Evolutionary conservation across 495 filamentous ascomycete species (phyloP).

Genomic region (Elaphomyces granulatus): DNA sequence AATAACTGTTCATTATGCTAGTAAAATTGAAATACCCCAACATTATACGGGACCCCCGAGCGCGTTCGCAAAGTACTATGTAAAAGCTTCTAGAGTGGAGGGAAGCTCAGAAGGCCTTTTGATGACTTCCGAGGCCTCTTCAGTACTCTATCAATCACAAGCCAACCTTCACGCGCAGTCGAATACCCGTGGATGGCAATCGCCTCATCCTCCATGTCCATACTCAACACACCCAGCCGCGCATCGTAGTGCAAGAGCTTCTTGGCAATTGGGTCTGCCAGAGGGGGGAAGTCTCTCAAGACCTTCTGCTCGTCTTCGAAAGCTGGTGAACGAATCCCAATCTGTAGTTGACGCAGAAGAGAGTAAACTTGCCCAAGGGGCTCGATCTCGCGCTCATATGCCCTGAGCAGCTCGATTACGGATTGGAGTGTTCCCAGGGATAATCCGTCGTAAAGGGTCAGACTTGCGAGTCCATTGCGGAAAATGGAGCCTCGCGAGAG

Average conservation of each 20-base stretch:
- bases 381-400: conserved; percentile 11
- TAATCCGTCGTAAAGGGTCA: conserved; percentile 10
- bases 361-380: conserved; percentile 8
- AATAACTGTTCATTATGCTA: too few species aligned
- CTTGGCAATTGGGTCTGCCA: conserved; percentile 9
- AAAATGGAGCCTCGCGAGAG: not conserved
- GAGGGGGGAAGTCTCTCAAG: conserved; percentile 1
- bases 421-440: conserved; percentile 11
- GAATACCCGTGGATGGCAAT: conserved; percentile 1
- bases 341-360: conserved; percentile 6
- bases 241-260: conserved; percentile 8
- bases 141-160: conserved; percentile 2
- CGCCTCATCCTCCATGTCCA: conserved; percentile 10
- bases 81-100: too few species aligned
- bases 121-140: not conserved
- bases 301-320: not conserved
- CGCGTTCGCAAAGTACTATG: too few species aligned
- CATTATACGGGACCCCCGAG: too few species aligned
- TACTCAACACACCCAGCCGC: conserved; percentile 7
- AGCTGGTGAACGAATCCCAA: conserved; percentile 1
- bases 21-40: too few species aligned
- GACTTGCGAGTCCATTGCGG: conserved; percentile 6
- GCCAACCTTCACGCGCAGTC: conserved; percentile 1
- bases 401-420: conserved; percentile 10
- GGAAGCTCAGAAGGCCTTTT: too few species aligned